Percentiles rank a stretch among this genome's conserved stretches.
These are phyloP conservation scores for Exophiala bonariae DNA, from an alignment of 2,329 filamentous ascomycete genomes.

Conservation along the genomic window DNA sequence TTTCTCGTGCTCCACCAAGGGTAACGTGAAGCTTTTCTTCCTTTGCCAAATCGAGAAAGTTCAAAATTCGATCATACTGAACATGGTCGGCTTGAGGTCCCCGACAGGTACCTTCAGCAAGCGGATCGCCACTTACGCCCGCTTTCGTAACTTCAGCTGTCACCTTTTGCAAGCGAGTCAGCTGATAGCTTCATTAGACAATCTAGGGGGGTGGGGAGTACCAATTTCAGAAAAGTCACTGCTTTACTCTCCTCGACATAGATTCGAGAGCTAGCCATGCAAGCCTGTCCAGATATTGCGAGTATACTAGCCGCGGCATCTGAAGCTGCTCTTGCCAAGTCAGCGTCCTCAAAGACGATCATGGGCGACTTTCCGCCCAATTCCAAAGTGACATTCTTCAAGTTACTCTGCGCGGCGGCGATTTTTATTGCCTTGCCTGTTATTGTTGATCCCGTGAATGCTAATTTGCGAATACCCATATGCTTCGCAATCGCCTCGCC, in stretches of 20 bases:
- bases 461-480: conserved; percentile 38
- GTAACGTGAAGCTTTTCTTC: conserved; percentile 66
- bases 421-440: conserved; percentile 40
- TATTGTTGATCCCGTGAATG: conserved; percentile 37
- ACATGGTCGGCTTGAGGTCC: conserved; percentile 71
- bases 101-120: conserved; percentile 68
- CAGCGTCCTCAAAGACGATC: conserved; percentile 64
- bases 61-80: conserved; percentile 69
- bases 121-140: conserved; percentile 70
- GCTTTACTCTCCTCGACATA: conserved; percentile 61
- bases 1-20: conserved; percentile 54
- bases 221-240: conserved; percentile 62
- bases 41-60: conserved; percentile 70
- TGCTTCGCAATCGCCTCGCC: conserved; percentile 27
- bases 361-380: conserved; percentile 66
- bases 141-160: conserved; percentile 57
- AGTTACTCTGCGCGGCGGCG: conserved; percentile 37
- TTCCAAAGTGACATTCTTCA: conserved; percentile 62
- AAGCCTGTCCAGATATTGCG: conserved; percentile 63
- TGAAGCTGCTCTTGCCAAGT: conserved; percentile 66
- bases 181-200: too few species aligned
- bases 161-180: too few species aligned
- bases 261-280: conserved; percentile 64
- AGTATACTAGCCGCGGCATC: conserved; percentile 62
- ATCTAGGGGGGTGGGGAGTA: too few species aligned